A percentile compares a stretch with the other conserved stretches of the same genome.
These are phyloP conservation scores for baker's yeast (Saccharomyces cerevisiae) DNA, from an alignment of 805 yeast species.

Conservation along the genomic window DNA sequence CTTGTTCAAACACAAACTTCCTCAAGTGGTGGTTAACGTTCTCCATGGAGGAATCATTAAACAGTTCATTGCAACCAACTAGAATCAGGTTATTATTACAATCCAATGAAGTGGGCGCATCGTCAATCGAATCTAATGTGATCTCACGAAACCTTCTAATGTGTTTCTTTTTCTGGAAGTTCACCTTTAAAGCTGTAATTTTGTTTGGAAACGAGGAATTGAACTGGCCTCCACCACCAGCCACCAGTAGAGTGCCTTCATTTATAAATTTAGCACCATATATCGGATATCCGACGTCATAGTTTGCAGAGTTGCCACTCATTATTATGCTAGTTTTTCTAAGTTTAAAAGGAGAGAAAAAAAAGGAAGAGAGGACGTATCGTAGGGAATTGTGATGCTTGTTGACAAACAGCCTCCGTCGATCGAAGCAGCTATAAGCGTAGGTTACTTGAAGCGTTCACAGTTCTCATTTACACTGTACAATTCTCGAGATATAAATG, in stretches of 20 bases:
- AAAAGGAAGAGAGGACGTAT: not conserved
- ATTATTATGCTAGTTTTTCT: not conserved
- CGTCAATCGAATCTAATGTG: slow-evolving; percentile 55
- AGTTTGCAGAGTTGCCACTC: slow-evolving; percentile 9
- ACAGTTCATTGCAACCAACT: slow-evolving; percentile 69
- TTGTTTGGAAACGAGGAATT: slow-evolving; percentile 82
- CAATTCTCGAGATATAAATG: not conserved
- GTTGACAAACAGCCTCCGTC: not conserved
- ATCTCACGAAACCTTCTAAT: slow-evolving; percentile 59
- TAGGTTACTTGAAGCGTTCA: not conserved
- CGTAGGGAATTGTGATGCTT: not conserved
- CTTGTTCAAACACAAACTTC: slow-evolving; percentile 51
- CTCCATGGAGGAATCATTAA: slow-evolving; percentile 49
- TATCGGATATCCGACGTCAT: slow-evolving; percentile 60
- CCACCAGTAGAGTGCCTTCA: slow-evolving; percentile 52
- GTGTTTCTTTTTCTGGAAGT: slow-evolving; percentile 39
- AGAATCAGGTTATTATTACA: slow-evolving; percentile 42
- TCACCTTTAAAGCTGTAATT: slow-evolving; percentile 55
- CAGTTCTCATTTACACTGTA: not conserved
- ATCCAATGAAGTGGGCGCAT: slow-evolving; percentile 82
- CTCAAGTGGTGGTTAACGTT: slow-evolving; percentile 61
- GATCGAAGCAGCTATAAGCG: not conserved
- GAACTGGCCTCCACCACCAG: slow-evolving; percentile 97
- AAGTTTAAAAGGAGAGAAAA: not conserved
- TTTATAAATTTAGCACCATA: slow-evolving; percentile 68